Conservation (phyloP, 768 basidiomycete species). For the Plicaturopsis crispa region DNA sequence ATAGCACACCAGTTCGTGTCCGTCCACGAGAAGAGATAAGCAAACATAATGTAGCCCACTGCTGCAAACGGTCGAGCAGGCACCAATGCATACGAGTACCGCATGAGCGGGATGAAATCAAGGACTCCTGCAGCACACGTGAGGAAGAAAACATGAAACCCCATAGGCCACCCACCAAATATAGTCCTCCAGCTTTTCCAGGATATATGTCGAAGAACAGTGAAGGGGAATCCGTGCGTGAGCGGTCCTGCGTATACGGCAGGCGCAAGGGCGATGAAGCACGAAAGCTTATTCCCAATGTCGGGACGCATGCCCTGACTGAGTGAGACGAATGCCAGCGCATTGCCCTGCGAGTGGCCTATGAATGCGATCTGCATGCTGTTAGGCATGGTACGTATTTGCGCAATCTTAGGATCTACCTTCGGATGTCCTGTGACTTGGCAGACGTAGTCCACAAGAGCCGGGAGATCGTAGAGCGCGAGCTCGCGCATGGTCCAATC, state of each 20-base stretch:
- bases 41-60: constrained; percentile 38
- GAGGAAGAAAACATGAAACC: constrained; percentile 22
- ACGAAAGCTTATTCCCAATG: constrained; percentile 30
- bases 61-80: constrained; percentile 32
- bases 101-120: constrained; percentile 43
- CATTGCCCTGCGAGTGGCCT: constrained; percentile 44
- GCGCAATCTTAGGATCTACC: constrained; percentile 8
- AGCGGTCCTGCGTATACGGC: constrained; percentile 42
- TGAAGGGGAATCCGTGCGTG: constrained; percentile 39
- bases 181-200: background rate
- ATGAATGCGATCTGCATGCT: constrained; percentile 33
- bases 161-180: background rate
- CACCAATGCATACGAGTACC: constrained; percentile 33
- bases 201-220: constrained; percentile 31
- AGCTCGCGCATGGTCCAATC: constrained; percentile 43
- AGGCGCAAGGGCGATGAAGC: constrained; percentile 39
- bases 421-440: constrained; percentile 34
- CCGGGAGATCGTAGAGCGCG: constrained; percentile 40
- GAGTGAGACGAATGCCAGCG: constrained; percentile 37
- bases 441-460: constrained; percentile 36
- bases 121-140: constrained; percentile 22
- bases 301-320: constrained; percentile 38
- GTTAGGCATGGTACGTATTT: background rate
- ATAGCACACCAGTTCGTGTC: constrained; percentile 33
- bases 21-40: constrained; percentile 39